Percentiles rank a stretch among this genome's conserved stretches.
Conservation (phyloP, 768 basidiomycete species). For the Tricholoma sp. region DNA sequence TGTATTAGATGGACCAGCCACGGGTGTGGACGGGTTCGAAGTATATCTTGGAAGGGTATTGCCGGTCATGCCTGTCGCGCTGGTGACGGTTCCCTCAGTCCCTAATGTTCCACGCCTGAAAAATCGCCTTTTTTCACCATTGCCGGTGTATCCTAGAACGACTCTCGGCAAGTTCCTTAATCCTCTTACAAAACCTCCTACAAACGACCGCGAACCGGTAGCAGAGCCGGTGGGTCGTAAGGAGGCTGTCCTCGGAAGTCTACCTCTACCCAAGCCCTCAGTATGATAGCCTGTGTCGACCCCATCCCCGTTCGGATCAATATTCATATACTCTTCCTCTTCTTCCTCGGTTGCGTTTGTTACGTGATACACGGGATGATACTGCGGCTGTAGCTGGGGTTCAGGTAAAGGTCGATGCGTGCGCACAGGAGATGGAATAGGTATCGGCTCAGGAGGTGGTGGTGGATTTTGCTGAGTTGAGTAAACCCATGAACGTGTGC, state of each 20-base stretch:
- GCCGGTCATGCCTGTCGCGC: conserved; percentile 23
- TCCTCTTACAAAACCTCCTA: conserved; percentile 32
- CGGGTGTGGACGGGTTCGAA: conserved; percentile 33
- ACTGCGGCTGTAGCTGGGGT: conserved; percentile 16
- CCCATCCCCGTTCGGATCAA: conserved; percentile 16
- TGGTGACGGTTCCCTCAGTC: conserved; percentile 23
- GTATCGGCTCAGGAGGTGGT: conserved; percentile 16
- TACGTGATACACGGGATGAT: conserved; percentile 9
- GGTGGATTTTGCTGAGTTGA: conserved; percentile 28
- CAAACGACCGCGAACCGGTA: conserved; percentile 23
- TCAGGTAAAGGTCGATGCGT: conserved; percentile 27
- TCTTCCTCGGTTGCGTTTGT: conserved; percentile 21
- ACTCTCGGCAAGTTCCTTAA: conserved; percentile 28
- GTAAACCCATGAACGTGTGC: conserved; percentile 35
- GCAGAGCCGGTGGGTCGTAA: not conserved
- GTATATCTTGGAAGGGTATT: conserved; percentile 31
- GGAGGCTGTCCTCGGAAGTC: conserved; percentile 1
- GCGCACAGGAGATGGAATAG: conserved; percentile 18
- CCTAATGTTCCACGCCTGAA: conserved; percentile 18
- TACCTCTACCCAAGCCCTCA: conserved; percentile 13
- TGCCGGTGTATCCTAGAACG: conserved; percentile 24
- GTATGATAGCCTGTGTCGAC: conserved; percentile 10
- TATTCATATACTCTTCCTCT: conserved; percentile 27
- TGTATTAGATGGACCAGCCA: conserved; percentile 26
- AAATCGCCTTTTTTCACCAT: conserved; percentile 18